Conservation (phyloP, 768 basidiomycete species). For the Boletus edulis region DNA sequence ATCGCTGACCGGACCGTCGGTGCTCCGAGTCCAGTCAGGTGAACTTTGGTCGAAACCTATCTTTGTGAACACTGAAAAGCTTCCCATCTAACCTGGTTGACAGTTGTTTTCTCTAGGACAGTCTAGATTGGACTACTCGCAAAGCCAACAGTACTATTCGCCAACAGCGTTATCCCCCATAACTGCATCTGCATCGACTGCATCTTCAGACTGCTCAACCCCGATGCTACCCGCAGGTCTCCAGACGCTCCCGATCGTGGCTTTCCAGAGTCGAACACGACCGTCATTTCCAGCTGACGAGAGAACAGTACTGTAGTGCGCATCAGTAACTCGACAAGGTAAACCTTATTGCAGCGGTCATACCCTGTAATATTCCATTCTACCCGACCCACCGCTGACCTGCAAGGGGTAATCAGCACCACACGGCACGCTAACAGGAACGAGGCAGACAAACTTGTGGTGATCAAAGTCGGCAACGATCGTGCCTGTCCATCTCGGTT, state of each 20-base stretch:
- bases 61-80: too few relatives aligned
- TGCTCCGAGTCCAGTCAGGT: background rate
- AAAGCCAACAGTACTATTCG: slow-evolving; percentile 24
- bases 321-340: slow-evolving; percentile 1
- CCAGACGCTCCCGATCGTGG: slow-evolving; percentile 82
- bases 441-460: slow-evolving; percentile 53
- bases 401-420: slow-evolving; percentile 24
- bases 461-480: slow-evolving; percentile 87
- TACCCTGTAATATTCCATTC: slow-evolving; percentile 95
- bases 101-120: background rate
- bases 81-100: background rate
- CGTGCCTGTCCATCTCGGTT: slow-evolving; percentile 63
- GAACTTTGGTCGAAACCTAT: too few relatives aligned
- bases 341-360: background rate
- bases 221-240: slow-evolving; percentile 77
- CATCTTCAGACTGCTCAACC: slow-evolving; percentile 69
- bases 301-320: slow-evolving; percentile 63
- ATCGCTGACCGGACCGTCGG: background rate
- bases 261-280: slow-evolving; percentile 81
- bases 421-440: background rate
- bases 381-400: slow-evolving; percentile 76
- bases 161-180: slow-evolving; percentile 42
- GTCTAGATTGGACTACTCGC: background rate
- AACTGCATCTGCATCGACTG: slow-evolving; percentile 39
- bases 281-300: slow-evolving; percentile 85